Percentiles rank a stretch among this genome's conserved stretches.
Conservation (phyloP, 2,329 filamentous ascomycete genomes). For the Phyllachora maydis region DNA sequence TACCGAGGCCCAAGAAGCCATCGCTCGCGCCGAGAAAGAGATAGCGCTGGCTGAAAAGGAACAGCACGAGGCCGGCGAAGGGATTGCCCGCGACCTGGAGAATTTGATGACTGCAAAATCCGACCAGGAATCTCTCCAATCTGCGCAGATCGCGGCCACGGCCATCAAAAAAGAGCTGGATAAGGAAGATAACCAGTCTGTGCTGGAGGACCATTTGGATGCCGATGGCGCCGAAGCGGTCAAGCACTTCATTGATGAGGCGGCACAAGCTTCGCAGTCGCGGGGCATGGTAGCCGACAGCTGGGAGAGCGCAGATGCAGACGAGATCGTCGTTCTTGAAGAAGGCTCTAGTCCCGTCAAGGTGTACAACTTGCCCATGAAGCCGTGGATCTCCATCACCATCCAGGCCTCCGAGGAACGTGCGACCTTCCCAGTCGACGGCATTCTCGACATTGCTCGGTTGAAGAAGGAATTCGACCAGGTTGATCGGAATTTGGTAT, state of each 20-base stretch:
- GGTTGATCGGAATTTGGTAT: constrained; percentile 80
- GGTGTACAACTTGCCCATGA: constrained; percentile 93
- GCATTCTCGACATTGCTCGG: constrained; percentile 79
- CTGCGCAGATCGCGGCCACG: constrained; percentile 21
- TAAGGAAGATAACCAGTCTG: constrained; percentile 27
- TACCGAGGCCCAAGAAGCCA: constrained; percentile 39
- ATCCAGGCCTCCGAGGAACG: constrained; percentile 40
- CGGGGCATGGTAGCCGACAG: constrained; percentile 54
- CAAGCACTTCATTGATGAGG: constrained; percentile 29
- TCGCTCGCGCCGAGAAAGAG: constrained; percentile 32
- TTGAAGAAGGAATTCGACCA: constrained; percentile 98
- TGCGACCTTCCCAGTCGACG: constrained; percentile 52
- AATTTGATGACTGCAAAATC: constrained; percentile 28
- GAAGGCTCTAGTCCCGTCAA: constrained; percentile 44
- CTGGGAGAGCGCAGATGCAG: constrained; percentile 76
- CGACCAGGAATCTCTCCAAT: constrained; percentile 30
- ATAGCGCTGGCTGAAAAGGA: no score
- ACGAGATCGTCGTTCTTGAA: constrained; percentile 42
- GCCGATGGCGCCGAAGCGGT: constrained; percentile 28
- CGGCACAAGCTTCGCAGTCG: constrained; percentile 23
- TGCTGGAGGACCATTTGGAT: constrained; percentile 29
- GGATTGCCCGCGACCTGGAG: constrained; percentile 25
- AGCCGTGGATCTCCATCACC: constrained; percentile 80
- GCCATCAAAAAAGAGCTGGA: constrained; percentile 31
- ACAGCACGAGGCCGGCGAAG: constrained; percentile 17